Conservation (phyloP, 2,329 filamentous ascomycete genomes). For the Aureobasidium musti region DNA sequence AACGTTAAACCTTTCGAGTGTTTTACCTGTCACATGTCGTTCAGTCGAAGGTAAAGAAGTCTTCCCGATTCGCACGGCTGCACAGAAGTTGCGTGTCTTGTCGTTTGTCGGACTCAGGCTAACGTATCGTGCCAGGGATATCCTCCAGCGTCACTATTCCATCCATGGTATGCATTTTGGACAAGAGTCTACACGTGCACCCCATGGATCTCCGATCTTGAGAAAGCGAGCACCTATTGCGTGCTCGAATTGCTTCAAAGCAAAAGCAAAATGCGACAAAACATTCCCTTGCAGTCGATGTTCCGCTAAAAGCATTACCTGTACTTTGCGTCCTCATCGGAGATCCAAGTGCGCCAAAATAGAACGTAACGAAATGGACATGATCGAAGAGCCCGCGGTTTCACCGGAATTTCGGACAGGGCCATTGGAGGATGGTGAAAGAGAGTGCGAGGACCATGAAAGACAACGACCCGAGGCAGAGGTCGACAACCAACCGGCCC, state of each 20-base stretch:
- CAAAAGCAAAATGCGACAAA: slow-evolving; percentile 58
- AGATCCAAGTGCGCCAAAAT: slow-evolving; percentile 51
- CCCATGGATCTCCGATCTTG: slow-evolving; percentile 55
- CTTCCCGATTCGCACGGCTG: too few relatives aligned
- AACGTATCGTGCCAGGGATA: too few relatives aligned
- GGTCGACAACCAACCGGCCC: too few relatives aligned
- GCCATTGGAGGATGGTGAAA: too few relatives aligned
- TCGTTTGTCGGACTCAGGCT: too few relatives aligned
- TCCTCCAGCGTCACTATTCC: slow-evolving; percentile 56
- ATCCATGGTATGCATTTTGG: slow-evolving; percentile 55
- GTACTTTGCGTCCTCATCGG: slow-evolving; percentile 52
- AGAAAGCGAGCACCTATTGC: slow-evolving; percentile 56
- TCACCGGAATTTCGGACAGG: too few relatives aligned
- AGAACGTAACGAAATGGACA: slow-evolving; percentile 41
- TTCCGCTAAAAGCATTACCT: slow-evolving; percentile 53
- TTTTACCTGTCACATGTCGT: slow-evolving; percentile 58
- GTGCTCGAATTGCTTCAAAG: slow-evolving; percentile 57
- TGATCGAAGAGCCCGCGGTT: too few relatives aligned
- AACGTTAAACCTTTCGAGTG: slow-evolving; percentile 60
- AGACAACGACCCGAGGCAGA: too few relatives aligned
- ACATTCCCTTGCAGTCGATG: slow-evolving; percentile 57
- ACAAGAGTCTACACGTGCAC: slow-evolving; percentile 51
- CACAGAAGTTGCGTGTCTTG: too few relatives aligned
- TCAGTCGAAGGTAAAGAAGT: slow-evolving; percentile 54
- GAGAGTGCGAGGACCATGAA: too few relatives aligned